Evolutionary conservation across 164 flowering plant species (phyloP).

Genomic region (Protea cynaroides): DNA sequence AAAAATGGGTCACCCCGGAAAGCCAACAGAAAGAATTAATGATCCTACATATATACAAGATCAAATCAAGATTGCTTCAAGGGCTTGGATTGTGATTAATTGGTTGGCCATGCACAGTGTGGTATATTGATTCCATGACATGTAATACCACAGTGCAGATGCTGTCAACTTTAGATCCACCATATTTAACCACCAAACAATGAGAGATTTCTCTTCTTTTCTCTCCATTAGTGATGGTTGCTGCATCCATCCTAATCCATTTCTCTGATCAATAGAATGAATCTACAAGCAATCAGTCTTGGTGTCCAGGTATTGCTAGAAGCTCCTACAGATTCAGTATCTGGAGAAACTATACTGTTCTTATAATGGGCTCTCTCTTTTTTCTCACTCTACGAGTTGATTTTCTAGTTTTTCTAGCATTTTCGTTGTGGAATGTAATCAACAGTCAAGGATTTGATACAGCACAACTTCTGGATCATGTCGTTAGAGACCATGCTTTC

Average conservation of each 20-base stretch:
- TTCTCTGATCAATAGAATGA: constrained; percentile 1
- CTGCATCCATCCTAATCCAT: constrained; percentile 2
- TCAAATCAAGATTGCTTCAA: not conserved
- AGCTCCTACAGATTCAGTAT: not conserved
- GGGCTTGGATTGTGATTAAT: constrained; percentile 1
- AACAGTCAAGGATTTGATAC: constrained; percentile 34
- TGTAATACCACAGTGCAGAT: no score
- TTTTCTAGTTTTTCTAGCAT: constrained; percentile 8
- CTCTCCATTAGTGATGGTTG: constrained; percentile 8
- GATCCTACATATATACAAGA: not conserved
- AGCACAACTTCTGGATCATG: constrained; percentile 47
- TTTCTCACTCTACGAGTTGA: constrained; percentile 4
- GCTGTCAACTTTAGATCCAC: not conserved
- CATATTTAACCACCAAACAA: not conserved
- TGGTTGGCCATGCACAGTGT: not conserved
- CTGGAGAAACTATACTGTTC: not conserved
- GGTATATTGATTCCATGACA: not conserved
- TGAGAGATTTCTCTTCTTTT: not conserved
- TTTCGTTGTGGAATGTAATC: not conserved
- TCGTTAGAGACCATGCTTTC: constrained; percentile 62
- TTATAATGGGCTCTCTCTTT: constrained; percentile 30
- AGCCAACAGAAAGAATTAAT: not conserved
- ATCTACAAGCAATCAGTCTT: no score
- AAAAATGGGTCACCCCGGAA: no score
- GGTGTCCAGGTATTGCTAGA: not conserved